Evolutionary conservation across 371 early-diverging fungal genomes (phyloP).

Genomic region (Actinomortierella wolfii): DNA sequence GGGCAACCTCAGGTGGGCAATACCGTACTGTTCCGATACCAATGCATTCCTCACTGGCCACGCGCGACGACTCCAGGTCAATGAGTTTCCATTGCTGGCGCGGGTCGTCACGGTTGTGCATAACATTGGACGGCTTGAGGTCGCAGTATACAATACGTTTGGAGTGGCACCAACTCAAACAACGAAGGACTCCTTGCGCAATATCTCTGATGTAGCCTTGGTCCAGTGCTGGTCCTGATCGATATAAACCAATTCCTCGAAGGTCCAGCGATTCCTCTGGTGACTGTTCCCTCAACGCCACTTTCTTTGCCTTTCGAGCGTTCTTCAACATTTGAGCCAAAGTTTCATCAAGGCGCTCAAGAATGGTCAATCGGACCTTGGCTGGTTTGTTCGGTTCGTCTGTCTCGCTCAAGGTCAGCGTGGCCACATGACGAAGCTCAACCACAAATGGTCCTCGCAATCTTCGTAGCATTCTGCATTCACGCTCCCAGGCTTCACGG

Average conservation of each 20-base stretch:
- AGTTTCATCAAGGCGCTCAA: constrained; percentile 38
- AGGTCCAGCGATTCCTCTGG: constrained; percentile 13
- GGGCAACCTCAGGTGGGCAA: constrained; percentile 37
- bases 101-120: constrained; percentile 42
- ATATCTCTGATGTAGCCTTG: constrained; percentile 34
- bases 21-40: constrained; percentile 29
- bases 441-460: constrained; percentile 40
- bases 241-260: constrained; percentile 20
- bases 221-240: constrained; percentile 31
- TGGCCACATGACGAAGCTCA: constrained; percentile 40
- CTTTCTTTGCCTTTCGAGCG: constrained; percentile 34
- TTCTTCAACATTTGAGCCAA: constrained; percentile 42
- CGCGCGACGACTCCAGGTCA: constrained; percentile 31
- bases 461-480: constrained; percentile 22
- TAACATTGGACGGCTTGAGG: constrained; percentile 40
- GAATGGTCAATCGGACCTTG: constrained; percentile 35
- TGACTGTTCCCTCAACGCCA: constrained; percentile 28
- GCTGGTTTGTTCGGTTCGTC: constrained; percentile 35
- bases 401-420: constrained; percentile 29
- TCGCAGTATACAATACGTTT: constrained; percentile 41
- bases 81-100: constrained; percentile 41
- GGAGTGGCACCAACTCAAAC: constrained; percentile 39
- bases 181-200: constrained; percentile 32
- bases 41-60: constrained; percentile 29
- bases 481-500: constrained; percentile 38